Percentiles rank a stretch among this genome's conserved stretches.
These are phyloP conservation scores for Gyrodon lividus DNA, from an alignment of 768 basidiomycete genomes.

Conservation along the genomic window DNA sequence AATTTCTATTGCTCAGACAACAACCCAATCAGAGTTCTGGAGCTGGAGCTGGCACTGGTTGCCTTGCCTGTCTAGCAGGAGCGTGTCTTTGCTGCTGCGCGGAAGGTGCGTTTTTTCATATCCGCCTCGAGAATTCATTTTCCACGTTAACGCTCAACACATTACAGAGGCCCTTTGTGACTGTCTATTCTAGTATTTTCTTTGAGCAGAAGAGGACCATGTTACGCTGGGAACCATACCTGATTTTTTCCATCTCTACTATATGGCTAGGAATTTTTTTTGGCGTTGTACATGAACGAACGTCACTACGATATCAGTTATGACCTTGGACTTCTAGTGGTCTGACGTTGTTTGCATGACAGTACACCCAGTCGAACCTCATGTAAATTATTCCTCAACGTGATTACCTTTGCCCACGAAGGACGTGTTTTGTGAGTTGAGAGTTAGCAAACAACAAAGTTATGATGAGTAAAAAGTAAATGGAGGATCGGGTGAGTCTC, in stretches of 20 bases:
- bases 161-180: slow-evolving; percentile 64
- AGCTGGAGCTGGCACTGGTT: slow-evolving; percentile 33
- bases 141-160: not conserved
- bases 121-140: slow-evolving; percentile 29
- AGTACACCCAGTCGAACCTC: not conserved
- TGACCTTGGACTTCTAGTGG: not conserved
- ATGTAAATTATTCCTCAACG: slow-evolving; percentile 27
- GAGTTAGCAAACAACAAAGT: not conserved
- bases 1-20: slow-evolving; percentile 34
- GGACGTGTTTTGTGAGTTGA: too few relatives aligned
- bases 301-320: not conserved
- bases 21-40: slow-evolving; percentile 39
- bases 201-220: slow-evolving; percentile 5
- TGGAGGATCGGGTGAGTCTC: slow-evolving; percentile 27
- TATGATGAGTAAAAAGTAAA: not conserved
- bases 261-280: slow-evolving; percentile 14
- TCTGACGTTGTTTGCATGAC: not conserved
- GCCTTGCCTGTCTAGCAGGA: slow-evolving; percentile 49
- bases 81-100: slow-evolving; percentile 50
- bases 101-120: slow-evolving; percentile 39
- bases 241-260: slow-evolving; percentile 10
- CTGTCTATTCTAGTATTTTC: slow-evolving; percentile 50
- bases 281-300: slow-evolving; percentile 8
- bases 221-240: slow-evolving; percentile 16
- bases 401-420: too few relatives aligned